Evolutionary conservation across 2,329 filamentous ascomycete species (phyloP).

Genomic region (Calonectria pteridis): DNA sequence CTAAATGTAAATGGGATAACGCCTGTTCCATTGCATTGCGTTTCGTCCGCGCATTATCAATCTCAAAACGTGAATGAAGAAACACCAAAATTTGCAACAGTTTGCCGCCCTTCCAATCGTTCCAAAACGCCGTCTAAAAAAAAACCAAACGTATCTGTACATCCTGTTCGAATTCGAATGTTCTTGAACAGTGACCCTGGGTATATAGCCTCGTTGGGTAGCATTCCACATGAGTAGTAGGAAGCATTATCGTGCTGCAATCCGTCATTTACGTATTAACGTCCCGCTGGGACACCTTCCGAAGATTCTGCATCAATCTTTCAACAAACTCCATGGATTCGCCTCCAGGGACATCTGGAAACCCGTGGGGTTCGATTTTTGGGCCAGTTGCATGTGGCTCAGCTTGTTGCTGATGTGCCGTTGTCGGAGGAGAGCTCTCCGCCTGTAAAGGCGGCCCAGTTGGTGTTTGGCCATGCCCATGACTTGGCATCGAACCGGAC

Average conservation of each 20-base stretch:
- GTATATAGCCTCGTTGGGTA: slow-evolving; percentile 7
- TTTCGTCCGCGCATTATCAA: slow-evolving; percentile 14
- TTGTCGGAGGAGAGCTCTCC: not conserved
- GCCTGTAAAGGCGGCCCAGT: not conserved
- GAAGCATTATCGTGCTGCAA: not conserved
- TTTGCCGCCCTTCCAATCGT: slow-evolving; percentile 1
- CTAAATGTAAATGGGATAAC: slow-evolving; percentile 12
- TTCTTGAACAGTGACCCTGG: not conserved
- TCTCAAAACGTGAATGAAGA: slow-evolving; percentile 6
- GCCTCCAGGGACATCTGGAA: slow-evolving; percentile 56
- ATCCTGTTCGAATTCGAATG: slow-evolving; percentile 5
- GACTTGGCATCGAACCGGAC: not conserved
- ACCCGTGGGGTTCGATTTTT: slow-evolving; percentile 45
- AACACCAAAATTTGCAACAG: slow-evolving; percentile 4
- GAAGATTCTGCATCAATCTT: slow-evolving; percentile 65
- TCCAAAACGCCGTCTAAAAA: slow-evolving; percentile 24
- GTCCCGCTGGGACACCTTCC: slow-evolving; percentile 51
- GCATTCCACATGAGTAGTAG: not conserved
- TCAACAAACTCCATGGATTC: slow-evolving; percentile 65
- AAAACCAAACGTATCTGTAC: slow-evolving; percentile 17
- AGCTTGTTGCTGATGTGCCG: not conserved
- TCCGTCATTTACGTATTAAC: slow-evolving; percentile 10
- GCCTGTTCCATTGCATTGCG: slow-evolving; percentile 14
- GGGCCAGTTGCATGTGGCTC: not conserved
- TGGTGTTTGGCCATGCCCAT: not conserved